phyloP scores from a whole-genome alignment of 768 basidiomycete genomes.

The Suillus subaureus region DNA sequence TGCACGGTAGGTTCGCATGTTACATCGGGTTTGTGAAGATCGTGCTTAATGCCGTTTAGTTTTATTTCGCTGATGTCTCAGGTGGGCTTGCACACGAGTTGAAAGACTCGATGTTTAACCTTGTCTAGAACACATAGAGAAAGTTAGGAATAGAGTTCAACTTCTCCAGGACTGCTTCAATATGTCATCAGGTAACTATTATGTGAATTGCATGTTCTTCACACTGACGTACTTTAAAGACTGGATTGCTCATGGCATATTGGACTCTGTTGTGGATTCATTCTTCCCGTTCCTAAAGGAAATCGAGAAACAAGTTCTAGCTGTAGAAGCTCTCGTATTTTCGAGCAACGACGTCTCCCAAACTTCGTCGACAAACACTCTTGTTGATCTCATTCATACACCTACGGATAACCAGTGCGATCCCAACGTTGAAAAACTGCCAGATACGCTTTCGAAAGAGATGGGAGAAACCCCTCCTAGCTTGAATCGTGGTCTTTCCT shows the following conservation, averaged over 20 bases:
- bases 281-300: slow-evolving; percentile 85
- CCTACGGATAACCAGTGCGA: neutral
- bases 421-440: slow-evolving; percentile 7
- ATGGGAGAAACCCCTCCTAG: neutral
- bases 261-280: slow-evolving; percentile 93
- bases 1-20: slow-evolving; percentile 54
- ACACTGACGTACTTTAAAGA: slow-evolving; percentile 44
- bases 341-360: slow-evolving; percentile 22
- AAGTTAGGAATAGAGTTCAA: slow-evolving; percentile 71
- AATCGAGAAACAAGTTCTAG: slow-evolving; percentile 79
- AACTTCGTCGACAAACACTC: slow-evolving; percentile 1
- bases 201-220: neutral
- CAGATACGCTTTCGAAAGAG: neutral
- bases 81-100: slow-evolving; percentile 33
- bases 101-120: slow-evolving; percentile 8
- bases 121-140: slow-evolving; percentile 68
- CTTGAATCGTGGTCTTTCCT: slow-evolving; percentile 22
- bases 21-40: too few relatives aligned
- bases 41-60: slow-evolving; percentile 45
- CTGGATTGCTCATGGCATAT: slow-evolving; percentile 91
- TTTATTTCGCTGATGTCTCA: slow-evolving; percentile 88
- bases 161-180: slow-evolving; percentile 60
- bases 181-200: slow-evolving; percentile 68
- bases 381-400: neutral
- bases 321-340: slow-evolving; percentile 74